Evolutionary conservation across 2,329 filamentous ascomycete species (phyloP).

Genomic region (Grosmannia penicillata): DNA sequence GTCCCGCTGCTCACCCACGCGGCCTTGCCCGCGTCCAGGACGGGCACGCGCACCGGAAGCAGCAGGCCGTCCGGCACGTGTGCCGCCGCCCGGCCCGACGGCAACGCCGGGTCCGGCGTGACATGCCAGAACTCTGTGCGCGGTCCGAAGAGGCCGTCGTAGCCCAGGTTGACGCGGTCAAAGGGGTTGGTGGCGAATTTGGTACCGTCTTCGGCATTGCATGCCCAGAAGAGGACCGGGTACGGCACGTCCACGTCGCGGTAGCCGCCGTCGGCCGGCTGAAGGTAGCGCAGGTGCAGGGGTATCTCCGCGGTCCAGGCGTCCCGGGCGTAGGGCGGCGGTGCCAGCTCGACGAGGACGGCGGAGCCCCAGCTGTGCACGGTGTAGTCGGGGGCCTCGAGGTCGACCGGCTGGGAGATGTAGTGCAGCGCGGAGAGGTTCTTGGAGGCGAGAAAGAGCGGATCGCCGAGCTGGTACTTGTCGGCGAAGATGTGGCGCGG

Average conservation of each 20-base stretch:
- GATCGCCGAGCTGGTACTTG: conserved; percentile 67
- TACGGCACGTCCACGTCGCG: conserved; percentile 51
- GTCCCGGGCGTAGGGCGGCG: conserved; percentile 17
- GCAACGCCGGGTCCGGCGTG: conserved; percentile 27
- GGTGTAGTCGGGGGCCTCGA: conserved; percentile 80
- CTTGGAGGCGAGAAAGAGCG: conserved; percentile 66
- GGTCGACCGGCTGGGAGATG: conserved; percentile 63
- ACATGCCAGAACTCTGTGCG: conserved; percentile 76
- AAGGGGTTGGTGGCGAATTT: conserved; percentile 72
- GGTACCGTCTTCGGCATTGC: conserved; percentile 46
- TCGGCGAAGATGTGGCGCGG: conserved; percentile 74
- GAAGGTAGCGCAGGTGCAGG: conserved; percentile 72
- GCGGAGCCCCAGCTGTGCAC: conserved; percentile 65
- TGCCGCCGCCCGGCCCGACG: not conserved
- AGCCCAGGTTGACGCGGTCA: conserved; percentile 71
- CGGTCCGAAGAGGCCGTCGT: conserved; percentile 63
- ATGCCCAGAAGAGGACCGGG: conserved; percentile 85
- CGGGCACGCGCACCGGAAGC: conserved; percentile 47
- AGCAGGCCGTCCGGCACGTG: conserved; percentile 25
- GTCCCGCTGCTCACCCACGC: conserved; percentile 40
- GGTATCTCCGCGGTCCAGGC: conserved; percentile 58
- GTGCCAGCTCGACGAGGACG: conserved; percentile 58
- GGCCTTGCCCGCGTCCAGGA: conserved; percentile 39
- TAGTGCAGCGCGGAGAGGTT: conserved; percentile 56
- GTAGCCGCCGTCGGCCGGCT: conserved; percentile 42